Base-by-base conservation (phyloP, 225 moss, liverwort and hornwort genomes). In the Lunularia cruciata region DNA sequence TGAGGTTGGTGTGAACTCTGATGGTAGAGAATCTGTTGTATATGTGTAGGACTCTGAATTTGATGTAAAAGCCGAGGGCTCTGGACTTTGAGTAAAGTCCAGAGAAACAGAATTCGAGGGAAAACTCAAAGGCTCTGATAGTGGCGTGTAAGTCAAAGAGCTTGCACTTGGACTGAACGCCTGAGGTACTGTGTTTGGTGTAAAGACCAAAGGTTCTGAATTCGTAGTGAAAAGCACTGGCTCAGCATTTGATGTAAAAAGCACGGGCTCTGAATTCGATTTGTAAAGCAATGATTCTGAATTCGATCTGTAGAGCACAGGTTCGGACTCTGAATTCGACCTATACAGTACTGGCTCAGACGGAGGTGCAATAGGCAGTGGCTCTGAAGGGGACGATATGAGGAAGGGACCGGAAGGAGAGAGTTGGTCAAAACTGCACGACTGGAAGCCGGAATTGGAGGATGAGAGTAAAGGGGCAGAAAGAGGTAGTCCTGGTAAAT, bases 41-140 rank as follows among this genome's bases (percentile, higher is more conserved):
- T 77, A 82, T 31, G 77, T 77, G 27, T 73, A 77, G 10, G 81
- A 77, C 66, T 77, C 81, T 45, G 81, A 77, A 74, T 77, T 77
- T 15, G 81, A 74, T 25, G 81, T 74, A 42, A 77, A 82, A 57
- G 77, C 70, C 56, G 59, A 73, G 47, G 74, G 19, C n/a, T 72
- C 77, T 43, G 63, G 55, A 77, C 42, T 74, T 18, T 66, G 60
- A 39, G 57, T 19, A 47, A 74, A 75, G 26, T 77, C 73, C 60
- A 70, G 30, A 52, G 69, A 54, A 65, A 70, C 76, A 22, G 69
- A 58, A 70, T 69, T 77, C 36, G 73, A 71, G 11, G 77, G 54
- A 45, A 81, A 77, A 61, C 46, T 73, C 60, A 81, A 55, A 18
- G 76, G 70, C 46, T 73, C 77, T 27, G 77, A 59, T 37, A 65